Evolutionary conservation across 139 green algal species (phyloP).

Genomic region (Closterium sp.): DNA sequence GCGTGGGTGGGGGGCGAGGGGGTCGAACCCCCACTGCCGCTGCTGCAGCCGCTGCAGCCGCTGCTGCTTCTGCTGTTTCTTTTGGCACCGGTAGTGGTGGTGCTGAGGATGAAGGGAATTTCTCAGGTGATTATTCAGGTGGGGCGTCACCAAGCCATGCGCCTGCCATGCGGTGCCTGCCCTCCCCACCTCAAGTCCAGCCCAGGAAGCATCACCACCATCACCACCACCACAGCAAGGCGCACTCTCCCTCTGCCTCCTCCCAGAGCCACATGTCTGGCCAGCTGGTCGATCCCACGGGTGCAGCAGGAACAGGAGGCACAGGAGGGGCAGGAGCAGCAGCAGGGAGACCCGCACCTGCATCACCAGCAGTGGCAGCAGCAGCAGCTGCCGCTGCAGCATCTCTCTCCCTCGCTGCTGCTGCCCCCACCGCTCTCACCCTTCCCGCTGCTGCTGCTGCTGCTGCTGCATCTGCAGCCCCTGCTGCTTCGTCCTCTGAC

Average conservation of each 20-base stretch:
- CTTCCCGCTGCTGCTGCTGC: not conserved
- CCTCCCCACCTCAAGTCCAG: not conserved
- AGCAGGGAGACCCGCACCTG: not conserved
- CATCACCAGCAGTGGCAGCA: not conserved
- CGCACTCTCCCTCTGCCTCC: not conserved
- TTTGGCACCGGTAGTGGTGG: not conserved
- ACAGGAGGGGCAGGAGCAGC: no score
- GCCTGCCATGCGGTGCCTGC: not conserved
- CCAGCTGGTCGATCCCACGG: not conserved
- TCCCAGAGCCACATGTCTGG: not conserved
- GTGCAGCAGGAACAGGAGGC: not conserved
- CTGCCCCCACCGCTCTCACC: not conserved
- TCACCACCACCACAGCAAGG: not conserved
- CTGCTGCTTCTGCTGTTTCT: not conserved
- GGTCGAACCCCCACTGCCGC: not conserved
- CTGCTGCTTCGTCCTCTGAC: not conserved
- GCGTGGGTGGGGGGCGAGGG: not conserved
- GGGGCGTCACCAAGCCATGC: not conserved
- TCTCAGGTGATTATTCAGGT: not conserved
- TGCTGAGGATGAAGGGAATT: not conserved
- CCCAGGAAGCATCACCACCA: not conserved
- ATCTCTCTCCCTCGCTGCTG: not conserved
- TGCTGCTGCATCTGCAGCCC: not conserved
- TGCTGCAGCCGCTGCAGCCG: not conserved
- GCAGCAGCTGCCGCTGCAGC: not conserved